Evolutionary conservation across 176 grass and related monocot species (phyloP), one percentile per base, ranked within the genome.

Genomic region (Ananas comosus): DNA sequence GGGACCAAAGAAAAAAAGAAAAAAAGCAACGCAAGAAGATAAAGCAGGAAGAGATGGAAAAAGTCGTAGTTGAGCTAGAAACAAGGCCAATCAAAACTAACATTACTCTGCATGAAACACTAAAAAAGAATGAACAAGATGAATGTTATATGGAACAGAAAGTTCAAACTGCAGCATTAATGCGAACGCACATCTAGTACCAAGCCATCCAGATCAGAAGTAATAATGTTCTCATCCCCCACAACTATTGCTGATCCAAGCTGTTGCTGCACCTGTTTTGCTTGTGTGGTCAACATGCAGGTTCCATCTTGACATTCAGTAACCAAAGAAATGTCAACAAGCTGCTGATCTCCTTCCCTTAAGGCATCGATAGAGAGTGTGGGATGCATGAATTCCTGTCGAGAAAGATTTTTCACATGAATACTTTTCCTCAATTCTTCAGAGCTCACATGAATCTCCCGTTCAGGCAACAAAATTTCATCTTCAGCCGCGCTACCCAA

Each of bases 361-460:
- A 72, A 58, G 68, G 81, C 68, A 75, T 72, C 47, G 42, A 82
- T 76, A 85, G 29, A 24, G 65, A 53, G 42, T 75, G 57, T 13
- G 65, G 76, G 29, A 79, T 68, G 81, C 57, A 70, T 13, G 74
- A 28, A 51, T 61, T 54, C 64, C 48, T 79, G 71, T 76, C 71
- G 69, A 66, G 84, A 81, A 68, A 51, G 48, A 67, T 74, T 53
- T 66, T 49, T 63, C 51, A 73, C 18, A 12, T 48, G 16, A 72
- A 71, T 28, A 48, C 12, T 75, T 67, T 66, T 65, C 70, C 68
- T 77, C 57, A 72, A 53, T 77, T 93, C 78, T 84, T 91, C 84
- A 27, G 80, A 91, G 78, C 84, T 87, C 53, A 93, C 94, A 63
- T 83, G 85, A 81, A 93, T 90, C 23, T 93, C 90, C 57, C 33